These are phyloP conservation scores for Lentinula sp. DNA, from an alignment of 768 basidiomycete genomes.

Conservation along the genomic window DNA sequence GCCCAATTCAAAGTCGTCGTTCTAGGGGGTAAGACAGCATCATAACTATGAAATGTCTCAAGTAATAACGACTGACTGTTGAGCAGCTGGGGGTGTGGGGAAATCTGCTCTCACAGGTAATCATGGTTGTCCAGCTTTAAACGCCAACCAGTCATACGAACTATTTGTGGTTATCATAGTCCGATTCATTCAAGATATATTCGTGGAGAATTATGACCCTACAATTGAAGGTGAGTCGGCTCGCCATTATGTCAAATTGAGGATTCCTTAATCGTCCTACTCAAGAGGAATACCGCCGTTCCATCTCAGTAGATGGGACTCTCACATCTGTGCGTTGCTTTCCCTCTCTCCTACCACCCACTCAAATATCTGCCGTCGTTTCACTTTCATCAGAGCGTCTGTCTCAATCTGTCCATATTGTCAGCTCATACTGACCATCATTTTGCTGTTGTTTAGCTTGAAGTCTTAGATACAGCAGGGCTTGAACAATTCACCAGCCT, in stretches of 20 bases:
- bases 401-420: neutral
- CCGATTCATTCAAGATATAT: slow-evolving; percentile 67
- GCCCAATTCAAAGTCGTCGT: slow-evolving; percentile 74
- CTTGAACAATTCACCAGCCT: slow-evolving; percentile 81
- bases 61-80: slow-evolving; percentile 4
- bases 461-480: slow-evolving; percentile 79
- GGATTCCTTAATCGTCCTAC: neutral
- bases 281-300: slow-evolving; percentile 66
- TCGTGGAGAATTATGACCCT: slow-evolving; percentile 75
- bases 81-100: slow-evolving; percentile 77
- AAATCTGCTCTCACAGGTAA: slow-evolving; percentile 76
- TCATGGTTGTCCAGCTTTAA: neutral
- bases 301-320: slow-evolving; percentile 61
- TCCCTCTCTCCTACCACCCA: slow-evolving; percentile 4
- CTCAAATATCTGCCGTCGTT: slow-evolving; percentile 4
- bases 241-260: neutral
- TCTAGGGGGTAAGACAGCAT: slow-evolving; percentile 56
- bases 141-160: slow-evolving; percentile 19
- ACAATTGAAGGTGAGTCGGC: slow-evolving; percentile 67
- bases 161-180: slow-evolving; percentile 33
- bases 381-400: neutral
- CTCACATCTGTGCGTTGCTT: slow-evolving; percentile 46
- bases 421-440: neutral
- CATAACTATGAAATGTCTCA: neutral
- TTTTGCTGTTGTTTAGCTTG: slow-evolving; percentile 41